Evolutionary conservation across 2,329 filamentous ascomycete genomes (phyloP).

Genomic region (Aulographum hederae): DNA sequence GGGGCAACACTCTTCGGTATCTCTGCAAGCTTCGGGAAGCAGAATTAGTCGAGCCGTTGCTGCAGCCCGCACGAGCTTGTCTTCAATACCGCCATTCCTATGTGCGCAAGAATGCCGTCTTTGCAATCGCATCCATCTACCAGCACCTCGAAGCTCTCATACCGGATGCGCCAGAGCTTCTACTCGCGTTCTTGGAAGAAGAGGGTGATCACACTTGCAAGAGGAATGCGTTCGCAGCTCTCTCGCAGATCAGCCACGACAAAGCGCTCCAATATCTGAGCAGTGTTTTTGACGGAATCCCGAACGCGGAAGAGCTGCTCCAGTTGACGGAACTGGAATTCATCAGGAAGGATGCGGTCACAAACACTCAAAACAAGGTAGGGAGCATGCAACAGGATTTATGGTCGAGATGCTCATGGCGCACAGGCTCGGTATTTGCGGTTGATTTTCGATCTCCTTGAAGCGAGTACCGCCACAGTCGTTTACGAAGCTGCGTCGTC

Average conservation of each 20-base stretch:
- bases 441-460: conserved; percentile 89
- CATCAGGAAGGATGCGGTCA: conserved; percentile 90
- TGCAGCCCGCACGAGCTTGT: conserved; percentile 80
- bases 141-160: conserved; percentile 81
- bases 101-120: conserved; percentile 95
- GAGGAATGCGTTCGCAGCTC: conserved; percentile 86
- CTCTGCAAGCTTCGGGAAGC: conserved; percentile 90
- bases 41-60: conserved; percentile 86
- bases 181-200: conserved; percentile 71
- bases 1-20: conserved; percentile 95
- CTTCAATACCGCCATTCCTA: conserved; percentile 94
- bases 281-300: conserved; percentile 78
- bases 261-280: conserved; percentile 79
- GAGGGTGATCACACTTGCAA: conserved; percentile 95
- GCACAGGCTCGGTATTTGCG: conserved; percentile 68
- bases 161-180: conserved; percentile 84
- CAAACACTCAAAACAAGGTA: conserved; percentile 92
- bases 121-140: conserved; percentile 83
- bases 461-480: conserved; percentile 83
- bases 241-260: conserved; percentile 82
- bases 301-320: conserved; percentile 83
- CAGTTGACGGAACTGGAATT: conserved; percentile 93
- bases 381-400: no score
- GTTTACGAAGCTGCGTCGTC: conserved; percentile 96
- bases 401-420: conserved; percentile 11